These are phyloP conservation scores for Pythium phragmiticola DNA, from an alignment of 352 stramenopile genomes.

Conservation along the genomic window DNA sequence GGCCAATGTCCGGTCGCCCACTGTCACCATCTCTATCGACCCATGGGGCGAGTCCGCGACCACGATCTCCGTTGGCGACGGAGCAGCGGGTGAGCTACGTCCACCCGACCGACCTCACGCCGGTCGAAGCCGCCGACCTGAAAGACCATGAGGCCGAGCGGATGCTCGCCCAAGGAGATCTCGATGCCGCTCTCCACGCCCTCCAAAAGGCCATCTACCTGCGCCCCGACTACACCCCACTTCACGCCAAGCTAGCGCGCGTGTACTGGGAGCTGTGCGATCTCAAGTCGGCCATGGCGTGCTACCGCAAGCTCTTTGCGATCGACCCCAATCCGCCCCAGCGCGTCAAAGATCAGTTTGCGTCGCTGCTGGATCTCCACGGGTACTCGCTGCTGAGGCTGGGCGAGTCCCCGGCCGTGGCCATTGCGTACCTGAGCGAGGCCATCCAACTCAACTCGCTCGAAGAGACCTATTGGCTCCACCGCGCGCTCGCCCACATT, in stretches of 20 bases:
- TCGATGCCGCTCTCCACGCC: constrained; percentile 51
- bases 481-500: constrained; percentile 71
- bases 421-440: constrained; percentile 70
- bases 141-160: constrained; percentile 51
- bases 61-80: background rate
- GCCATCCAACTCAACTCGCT: constrained; percentile 72
- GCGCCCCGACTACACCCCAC: constrained; percentile 39
- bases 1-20: background rate
- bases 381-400: constrained; percentile 65
- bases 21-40: background rate
- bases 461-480: constrained; percentile 73
- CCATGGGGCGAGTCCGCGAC: constrained; percentile 2
- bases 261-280: constrained; percentile 79
- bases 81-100: constrained; percentile 12
- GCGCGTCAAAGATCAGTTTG: constrained; percentile 77
- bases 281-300: constrained; percentile 77
- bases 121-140: constrained; percentile 41
- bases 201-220: constrained; percentile 81
- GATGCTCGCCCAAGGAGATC: constrained; percentile 31
- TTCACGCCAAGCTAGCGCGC: constrained; percentile 66
- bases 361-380: constrained; percentile 66
- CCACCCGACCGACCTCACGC: constrained; percentile 41
- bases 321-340: constrained; percentile 55
- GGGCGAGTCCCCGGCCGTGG: constrained; percentile 50
- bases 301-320: constrained; percentile 72